Conservation (phyloP, 148 eudicot species). For the Camellia lanceoleosa region DNA sequence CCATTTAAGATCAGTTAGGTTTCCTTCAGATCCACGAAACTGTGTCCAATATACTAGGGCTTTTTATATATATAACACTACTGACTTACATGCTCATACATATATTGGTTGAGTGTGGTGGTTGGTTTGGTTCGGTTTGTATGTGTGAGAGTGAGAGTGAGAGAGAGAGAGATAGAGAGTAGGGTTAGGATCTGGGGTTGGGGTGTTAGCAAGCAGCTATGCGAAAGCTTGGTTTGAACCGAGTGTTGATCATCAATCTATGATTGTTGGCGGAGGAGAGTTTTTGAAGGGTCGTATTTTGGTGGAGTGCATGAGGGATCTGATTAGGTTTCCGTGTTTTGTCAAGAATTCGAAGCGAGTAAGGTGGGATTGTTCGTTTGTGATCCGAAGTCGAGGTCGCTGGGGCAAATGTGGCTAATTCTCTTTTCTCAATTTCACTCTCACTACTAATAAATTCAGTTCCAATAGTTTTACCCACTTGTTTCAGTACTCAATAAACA, state of each 20-base stretch:
- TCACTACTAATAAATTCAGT: no score
- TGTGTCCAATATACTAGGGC: background rate
- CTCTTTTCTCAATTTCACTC: background rate
- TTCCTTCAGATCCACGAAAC: slow-evolving; percentile 9
- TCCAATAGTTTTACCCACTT: no score
- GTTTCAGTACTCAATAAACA: no score
- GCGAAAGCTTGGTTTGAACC: slow-evolving; percentile 8
- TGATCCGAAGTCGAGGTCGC: slow-evolving; percentile 35
- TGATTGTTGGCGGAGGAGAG: slow-evolving; percentile 19
- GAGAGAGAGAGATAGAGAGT: background rate
- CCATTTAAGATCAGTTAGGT: background rate
- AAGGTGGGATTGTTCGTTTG: slow-evolving; percentile 34
- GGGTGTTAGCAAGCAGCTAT: slow-evolving; percentile 3
- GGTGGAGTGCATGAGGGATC: slow-evolving; percentile 23
- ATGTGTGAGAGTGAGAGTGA: background rate
- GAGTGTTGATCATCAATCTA: slow-evolving; percentile 1
- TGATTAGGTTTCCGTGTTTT: background rate
- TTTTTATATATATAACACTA: background rate
- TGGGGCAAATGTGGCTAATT: slow-evolving; percentile 55
- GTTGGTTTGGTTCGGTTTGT: no score
- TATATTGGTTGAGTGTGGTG: background rate
- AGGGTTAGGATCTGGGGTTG: background rate
- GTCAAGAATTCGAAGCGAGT: slow-evolving; percentile 19
- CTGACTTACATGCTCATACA: background rate
- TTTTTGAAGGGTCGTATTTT: background rate